These are phyloP conservation scores for Termitomyces sp. DNA, from an alignment of 768 basidiomycete species.

Conservation along the genomic window DNA sequence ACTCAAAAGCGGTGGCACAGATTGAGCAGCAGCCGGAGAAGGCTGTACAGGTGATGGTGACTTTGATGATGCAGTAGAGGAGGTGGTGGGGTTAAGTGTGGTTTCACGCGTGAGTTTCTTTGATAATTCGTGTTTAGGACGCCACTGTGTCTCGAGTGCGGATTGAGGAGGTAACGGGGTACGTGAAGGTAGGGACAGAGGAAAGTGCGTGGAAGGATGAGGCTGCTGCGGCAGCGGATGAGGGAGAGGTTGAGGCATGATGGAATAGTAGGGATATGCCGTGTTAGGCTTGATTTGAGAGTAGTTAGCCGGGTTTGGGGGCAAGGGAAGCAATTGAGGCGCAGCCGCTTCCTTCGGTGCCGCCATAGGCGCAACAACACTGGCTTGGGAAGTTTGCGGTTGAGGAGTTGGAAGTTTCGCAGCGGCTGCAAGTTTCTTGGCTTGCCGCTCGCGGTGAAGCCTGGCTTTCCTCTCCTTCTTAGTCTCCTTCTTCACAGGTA, in stretches of 20 bases:
- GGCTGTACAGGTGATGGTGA: constrained; percentile 1
- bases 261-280: constrained; percentile 2
- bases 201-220: not conserved
- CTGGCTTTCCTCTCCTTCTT: constrained; percentile 27
- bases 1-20: not conserved
- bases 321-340: not conserved
- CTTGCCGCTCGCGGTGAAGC: constrained; percentile 15
- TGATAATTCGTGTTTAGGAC: constrained; percentile 7
- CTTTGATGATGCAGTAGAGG: constrained; percentile 6
- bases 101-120: constrained; percentile 2
- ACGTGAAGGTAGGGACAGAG: not conserved
- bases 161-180: constrained; percentile 10
- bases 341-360: not conserved
- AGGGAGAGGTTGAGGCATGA: constrained; percentile 6
- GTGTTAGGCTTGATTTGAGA: not conserved
- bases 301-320: not conserved
- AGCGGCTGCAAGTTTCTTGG: constrained; percentile 16
- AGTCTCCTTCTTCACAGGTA: constrained; percentile 23
- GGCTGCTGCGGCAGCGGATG: constrained; percentile 3
- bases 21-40: not conserved
- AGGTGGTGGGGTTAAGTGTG: constrained; percentile 7
- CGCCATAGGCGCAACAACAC: not conserved
- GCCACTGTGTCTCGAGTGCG: constrained; percentile 12
- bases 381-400: not conserved
- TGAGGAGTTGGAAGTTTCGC: not conserved